A percentile compares a stretch with the other conserved stretches of the same genome.
Evolutionary conservation across 2,329 filamentous ascomycete genomes (phyloP).

Genomic region (Hortaea sp.): DNA sequence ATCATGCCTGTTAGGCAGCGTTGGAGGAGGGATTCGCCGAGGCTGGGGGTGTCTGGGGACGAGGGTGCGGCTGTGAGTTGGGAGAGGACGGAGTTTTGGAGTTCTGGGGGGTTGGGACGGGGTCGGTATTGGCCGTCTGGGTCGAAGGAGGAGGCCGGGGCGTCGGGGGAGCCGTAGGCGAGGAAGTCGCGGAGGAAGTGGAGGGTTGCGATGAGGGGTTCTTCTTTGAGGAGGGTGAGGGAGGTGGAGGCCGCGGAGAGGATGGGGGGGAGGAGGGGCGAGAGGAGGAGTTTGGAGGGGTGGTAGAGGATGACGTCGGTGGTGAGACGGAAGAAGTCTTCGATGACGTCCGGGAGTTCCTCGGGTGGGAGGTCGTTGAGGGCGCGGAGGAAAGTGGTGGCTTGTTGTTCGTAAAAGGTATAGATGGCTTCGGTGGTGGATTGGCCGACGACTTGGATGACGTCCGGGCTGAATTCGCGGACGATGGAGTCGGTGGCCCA

Average conservation of each 20-base stretch:
- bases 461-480: conserved; percentile 78
- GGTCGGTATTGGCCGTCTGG: conserved; percentile 51
- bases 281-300: conserved; percentile 71
- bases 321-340: conserved; percentile 90
- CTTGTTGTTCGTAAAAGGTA: conserved; percentile 88
- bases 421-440: conserved; percentile 82
- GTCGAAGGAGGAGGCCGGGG: conserved; percentile 32
- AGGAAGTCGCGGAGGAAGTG: conserved; percentile 90
- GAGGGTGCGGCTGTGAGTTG: background rate
- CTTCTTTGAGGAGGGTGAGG: conserved; percentile 78
- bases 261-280: conserved; percentile 67
- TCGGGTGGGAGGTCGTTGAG: conserved; percentile 72
- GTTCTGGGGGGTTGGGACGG: conserved; percentile 56
- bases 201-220: conserved; percentile 80
- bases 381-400: conserved; percentile 77
- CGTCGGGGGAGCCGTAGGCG: conserved; percentile 71
- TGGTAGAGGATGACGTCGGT: conserved; percentile 91
- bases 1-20: conserved; percentile 95
- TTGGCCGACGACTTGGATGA: conserved; percentile 71
- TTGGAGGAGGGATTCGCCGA: conserved; percentile 69
- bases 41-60: conserved; percentile 16
- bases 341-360: conserved; percentile 77
- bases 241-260: conserved; percentile 81
- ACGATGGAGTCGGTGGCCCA: conserved; percentile 95
- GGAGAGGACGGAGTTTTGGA: conserved; percentile 62